Base-by-base conservation (phyloP, 2,329 filamentous ascomycete species). In the Fusarium sp. region DNA sequence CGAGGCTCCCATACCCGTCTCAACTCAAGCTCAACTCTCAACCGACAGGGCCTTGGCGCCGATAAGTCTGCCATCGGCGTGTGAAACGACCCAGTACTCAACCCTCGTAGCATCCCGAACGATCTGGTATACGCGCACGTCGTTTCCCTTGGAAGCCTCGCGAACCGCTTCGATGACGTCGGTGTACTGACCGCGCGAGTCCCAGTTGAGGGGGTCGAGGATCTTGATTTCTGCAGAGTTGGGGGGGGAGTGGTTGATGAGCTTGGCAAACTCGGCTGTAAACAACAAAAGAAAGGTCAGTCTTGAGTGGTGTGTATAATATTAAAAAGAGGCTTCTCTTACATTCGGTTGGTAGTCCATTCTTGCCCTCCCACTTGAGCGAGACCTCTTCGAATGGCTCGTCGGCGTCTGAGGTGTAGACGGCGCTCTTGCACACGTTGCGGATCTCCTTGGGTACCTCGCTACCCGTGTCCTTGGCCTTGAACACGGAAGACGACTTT, bases 51-150 rank as follows among this genome's bases (percentile, higher is more conserved):
- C 93, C 87, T 94, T 96, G 64, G 92, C 87, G 16, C 95, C 95
- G 9, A 98, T 90, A 68, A 98, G 78, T 83, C 87, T 88, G 20
- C 86, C 88, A 14, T 87, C 88, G 59, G 88, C 83, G 83, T 77
- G 92, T 87, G 75, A 92, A 80, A 98, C 84, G 67, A 98, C 85
- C 88, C 92, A 98, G 82, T 97, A 97, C 83, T 97, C 93, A 16
- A 87, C 87, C 79, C 92, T 88, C 29, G 91, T 90, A 14, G 85
- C 85, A 51, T 89, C 90, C 76, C 89, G 85, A 67, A 87, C 84
- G 10, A 97, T 90, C 62, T 89, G 86, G 79, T 96, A 98, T 24
- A 97, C 91, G 79, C 92, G 90, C 61, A 96, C 89, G 72, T 94
- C 91, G 69, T 87, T 88, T 3, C 92, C 90, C 79, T 87, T 85